phyloP scores from a whole-genome alignment of 129 eudicot genomes.

The Centrapalus pauciflorus region DNA sequence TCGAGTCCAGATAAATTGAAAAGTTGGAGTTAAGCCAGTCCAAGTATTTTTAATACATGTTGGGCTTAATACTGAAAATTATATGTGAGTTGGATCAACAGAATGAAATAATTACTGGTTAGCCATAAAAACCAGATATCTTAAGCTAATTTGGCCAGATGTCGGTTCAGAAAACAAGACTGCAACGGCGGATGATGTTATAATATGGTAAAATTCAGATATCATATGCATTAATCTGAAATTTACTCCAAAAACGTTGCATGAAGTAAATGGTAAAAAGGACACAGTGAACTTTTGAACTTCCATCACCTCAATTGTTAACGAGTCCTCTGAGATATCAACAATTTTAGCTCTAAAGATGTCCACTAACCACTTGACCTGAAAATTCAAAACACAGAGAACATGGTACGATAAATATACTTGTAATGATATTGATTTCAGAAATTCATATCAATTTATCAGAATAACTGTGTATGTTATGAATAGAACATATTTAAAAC shows the following conservation, averaged over 20 bases:
- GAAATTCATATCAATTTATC: not conserved
- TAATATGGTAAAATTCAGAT: not conserved
- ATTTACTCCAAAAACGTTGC: slow-evolving; percentile 7
- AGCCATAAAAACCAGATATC: not conserved
- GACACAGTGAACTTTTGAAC: not conserved
- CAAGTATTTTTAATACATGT: too few species aligned
- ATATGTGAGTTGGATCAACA: not conserved
- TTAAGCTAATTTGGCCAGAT: not conserved
- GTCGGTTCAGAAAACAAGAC: not conserved
- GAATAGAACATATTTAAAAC: not conserved
- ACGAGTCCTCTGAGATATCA: slow-evolving; percentile 75
- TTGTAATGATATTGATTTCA: not conserved
- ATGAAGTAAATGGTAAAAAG: not conserved
- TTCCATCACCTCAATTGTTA: slow-evolving; percentile 73
- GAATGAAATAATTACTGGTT: not conserved
- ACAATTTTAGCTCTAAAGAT: slow-evolving; percentile 83
- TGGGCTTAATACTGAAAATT: too few species aligned
- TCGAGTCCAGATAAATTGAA: too few species aligned
- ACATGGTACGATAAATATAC: slow-evolving; percentile 10
- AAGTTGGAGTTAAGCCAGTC: too few species aligned
- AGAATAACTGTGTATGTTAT: not conserved
- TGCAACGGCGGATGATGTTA: not conserved
- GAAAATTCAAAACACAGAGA: slow-evolving; percentile 14
- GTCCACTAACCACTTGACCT: slow-evolving; percentile 96
- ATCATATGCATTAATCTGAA: slow-evolving; percentile 6